Evolutionary conservation across 306 rosid species (phyloP).

Genomic region (Trifolium fragiferum): DNA sequence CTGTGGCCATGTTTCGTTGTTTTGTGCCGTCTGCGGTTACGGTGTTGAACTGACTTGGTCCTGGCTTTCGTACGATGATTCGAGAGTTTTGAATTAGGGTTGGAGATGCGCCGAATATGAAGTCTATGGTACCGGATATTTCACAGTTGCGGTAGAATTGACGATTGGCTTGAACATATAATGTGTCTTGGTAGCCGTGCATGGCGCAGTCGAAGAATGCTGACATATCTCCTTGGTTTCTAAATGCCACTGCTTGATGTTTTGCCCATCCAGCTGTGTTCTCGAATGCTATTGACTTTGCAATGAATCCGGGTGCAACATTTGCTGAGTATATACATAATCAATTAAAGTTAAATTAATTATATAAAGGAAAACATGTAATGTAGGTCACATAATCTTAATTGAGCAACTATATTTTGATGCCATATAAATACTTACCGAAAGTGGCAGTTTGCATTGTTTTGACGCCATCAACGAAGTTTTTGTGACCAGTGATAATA

Average conservation of each 20-base stretch:
- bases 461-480: constrained; percentile 39
- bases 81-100: constrained; percentile 61
- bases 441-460: constrained; percentile 51
- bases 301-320: constrained; percentile 55
- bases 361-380: too few species aligned
- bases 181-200: constrained; percentile 69
- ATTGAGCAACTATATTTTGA: too few species aligned
- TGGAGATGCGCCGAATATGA: constrained; percentile 63
- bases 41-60: constrained; percentile 53
- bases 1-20: constrained; percentile 41
- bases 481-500: constrained; percentile 49
- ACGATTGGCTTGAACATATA: constrained; percentile 60
- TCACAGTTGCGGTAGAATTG: constrained; percentile 85
- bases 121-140: constrained; percentile 76
- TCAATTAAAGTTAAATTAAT: neutral
- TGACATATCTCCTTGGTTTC: constrained; percentile 63
- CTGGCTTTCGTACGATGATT: constrained; percentile 60
- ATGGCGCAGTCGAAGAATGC: constrained; percentile 63
- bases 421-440: constrained; percentile 36
- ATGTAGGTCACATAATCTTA: too few species aligned
- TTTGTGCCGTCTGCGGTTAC: constrained; percentile 69
- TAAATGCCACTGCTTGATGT: constrained; percentile 83
- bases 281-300: constrained; percentile 62
- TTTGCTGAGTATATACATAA: constrained; percentile 38
- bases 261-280: constrained; percentile 68